These are phyloP conservation scores for Aspergillus sp. DNA, from an alignment of 2,329 filamentous ascomycete species.

Conservation along the genomic window DNA sequence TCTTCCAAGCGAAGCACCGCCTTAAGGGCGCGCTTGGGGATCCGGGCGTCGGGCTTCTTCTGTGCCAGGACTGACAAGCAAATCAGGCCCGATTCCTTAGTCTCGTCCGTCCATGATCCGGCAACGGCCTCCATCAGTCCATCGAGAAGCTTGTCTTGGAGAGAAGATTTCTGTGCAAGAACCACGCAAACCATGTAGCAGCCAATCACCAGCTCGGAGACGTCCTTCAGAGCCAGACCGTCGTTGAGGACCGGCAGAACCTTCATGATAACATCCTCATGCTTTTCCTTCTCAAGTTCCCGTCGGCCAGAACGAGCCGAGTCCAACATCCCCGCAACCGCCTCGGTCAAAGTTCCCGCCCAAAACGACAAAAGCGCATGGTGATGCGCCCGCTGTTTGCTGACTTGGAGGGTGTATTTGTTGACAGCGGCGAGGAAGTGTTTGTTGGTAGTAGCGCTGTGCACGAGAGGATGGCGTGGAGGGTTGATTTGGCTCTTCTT, in stretches of 20 bases:
- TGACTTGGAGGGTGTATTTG: conserved; percentile 73
- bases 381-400: conserved; percentile 71
- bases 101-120: conserved; percentile 73
- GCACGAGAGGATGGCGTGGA: conserved; percentile 78
- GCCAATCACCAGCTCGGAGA: conserved; percentile 77
- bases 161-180: conserved; percentile 76
- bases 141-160: conserved; percentile 78
- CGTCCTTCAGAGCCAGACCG: conserved; percentile 72
- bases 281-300: conserved; percentile 74
- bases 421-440: conserved; percentile 77
- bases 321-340: conserved; percentile 80
- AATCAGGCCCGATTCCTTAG: conserved; percentile 70
- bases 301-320: conserved; percentile 72
- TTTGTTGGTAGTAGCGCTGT: conserved; percentile 76
- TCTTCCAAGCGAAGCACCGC: conserved; percentile 39
- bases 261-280: conserved; percentile 72
- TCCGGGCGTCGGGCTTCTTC: conserved; percentile 68
- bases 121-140: conserved; percentile 88
- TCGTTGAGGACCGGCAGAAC: conserved; percentile 72
- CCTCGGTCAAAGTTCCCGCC: conserved; percentile 84
- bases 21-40: conserved; percentile 71
- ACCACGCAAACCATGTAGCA: conserved; percentile 91
- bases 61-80: conserved; percentile 82
- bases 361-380: conserved; percentile 83
- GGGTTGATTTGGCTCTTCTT: conserved; percentile 73